Percentiles rank a stretch among this genome's conserved stretches.
Evolutionary conservation across 2,329 filamentous ascomycete genomes (phyloP).

Genomic region (Diplodia sapinea): DNA sequence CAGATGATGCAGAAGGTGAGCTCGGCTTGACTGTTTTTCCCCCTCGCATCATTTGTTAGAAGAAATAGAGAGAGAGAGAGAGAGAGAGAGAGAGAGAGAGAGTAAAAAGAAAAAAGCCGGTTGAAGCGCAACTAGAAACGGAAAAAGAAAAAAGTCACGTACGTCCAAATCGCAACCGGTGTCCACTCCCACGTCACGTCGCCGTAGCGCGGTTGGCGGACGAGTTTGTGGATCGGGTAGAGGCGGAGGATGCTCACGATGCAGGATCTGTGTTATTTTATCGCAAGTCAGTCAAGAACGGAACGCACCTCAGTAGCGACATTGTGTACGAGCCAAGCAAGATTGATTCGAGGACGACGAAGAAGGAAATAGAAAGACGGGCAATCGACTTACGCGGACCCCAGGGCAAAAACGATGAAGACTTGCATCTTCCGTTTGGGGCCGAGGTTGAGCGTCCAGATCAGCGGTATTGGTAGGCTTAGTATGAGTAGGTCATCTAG

Average conservation of each 20-base stretch:
- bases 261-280: not conserved
- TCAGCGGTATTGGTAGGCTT: constrained; percentile 12
- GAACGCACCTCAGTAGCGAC: not conserved
- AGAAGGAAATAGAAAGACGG: too few relatives aligned
- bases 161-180: constrained; percentile 18
- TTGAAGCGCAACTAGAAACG: too few relatives aligned
- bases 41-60: too few relatives aligned
- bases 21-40: constrained; percentile 7
- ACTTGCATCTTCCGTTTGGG: constrained; percentile 1
- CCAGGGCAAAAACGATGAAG: not conserved
- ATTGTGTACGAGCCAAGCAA: not conserved
- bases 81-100: not conserved
- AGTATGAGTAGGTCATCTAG: constrained; percentile 24
- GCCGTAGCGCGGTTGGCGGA: constrained; percentile 9
- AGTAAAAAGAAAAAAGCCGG: too few relatives aligned
- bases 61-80: not conserved
- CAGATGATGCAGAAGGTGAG: constrained; percentile 22
- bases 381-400: not conserved
- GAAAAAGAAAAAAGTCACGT: not conserved
- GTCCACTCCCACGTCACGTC: constrained; percentile 19
- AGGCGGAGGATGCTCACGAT: constrained; percentile 17
- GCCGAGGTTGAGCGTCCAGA: constrained; percentile 17
- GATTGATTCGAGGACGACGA: not conserved
- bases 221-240: constrained; percentile 5
- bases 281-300: too few relatives aligned